Evolutionary conservation across 495 filamentous ascomycete species (phyloP).

Genomic region (Pseudevernia furfuracea): DNA sequence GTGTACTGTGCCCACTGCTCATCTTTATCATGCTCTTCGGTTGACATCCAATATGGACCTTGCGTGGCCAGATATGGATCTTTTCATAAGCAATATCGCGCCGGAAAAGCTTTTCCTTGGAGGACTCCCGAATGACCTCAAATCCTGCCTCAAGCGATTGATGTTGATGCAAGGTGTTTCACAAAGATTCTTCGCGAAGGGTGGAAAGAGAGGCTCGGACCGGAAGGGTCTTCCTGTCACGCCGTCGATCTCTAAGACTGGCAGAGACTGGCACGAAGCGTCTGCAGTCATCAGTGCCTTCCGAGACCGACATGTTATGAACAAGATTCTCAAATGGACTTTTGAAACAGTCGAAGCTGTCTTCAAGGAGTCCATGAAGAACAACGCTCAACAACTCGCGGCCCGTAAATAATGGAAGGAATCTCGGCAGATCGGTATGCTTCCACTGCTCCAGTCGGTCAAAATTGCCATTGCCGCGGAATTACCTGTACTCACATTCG

Average conservation of each 20-base stretch:
- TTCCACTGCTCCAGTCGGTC: slow-evolving; percentile 1
- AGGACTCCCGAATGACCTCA: slow-evolving; percentile 5
- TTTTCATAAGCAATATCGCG: slow-evolving; percentile 21
- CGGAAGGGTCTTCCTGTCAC: no score
- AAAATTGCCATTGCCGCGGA: not conserved
- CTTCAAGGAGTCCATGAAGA: not conserved
- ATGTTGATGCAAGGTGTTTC: slow-evolving; percentile 1
- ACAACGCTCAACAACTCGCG: not conserved
- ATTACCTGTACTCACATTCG: not conserved
- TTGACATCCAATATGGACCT: slow-evolving; percentile 25
- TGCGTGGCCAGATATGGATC: slow-evolving; percentile 33
- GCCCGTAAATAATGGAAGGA: not conserved
- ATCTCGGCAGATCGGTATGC: not conserved
- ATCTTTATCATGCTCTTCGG: slow-evolving; percentile 15
- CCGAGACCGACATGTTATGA: slow-evolving; percentile 3
- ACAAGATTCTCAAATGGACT: not conserved
- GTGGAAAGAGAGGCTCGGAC: not conserved
- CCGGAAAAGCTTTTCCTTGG: slow-evolving; percentile 10
- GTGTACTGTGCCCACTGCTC: slow-evolving; percentile 27
- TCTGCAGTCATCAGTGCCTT: slow-evolving; percentile 6
- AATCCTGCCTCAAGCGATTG: slow-evolving; percentile 11
- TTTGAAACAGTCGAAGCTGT: not conserved
- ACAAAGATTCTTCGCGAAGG: not conserved
- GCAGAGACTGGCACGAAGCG: slow-evolving; percentile 6
- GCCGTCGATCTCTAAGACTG: not conserved